These are phyloP conservation scores for Microcyclosporella mali DNA, from an alignment of 2,329 filamentous ascomycete species.

Conservation along the genomic window DNA sequence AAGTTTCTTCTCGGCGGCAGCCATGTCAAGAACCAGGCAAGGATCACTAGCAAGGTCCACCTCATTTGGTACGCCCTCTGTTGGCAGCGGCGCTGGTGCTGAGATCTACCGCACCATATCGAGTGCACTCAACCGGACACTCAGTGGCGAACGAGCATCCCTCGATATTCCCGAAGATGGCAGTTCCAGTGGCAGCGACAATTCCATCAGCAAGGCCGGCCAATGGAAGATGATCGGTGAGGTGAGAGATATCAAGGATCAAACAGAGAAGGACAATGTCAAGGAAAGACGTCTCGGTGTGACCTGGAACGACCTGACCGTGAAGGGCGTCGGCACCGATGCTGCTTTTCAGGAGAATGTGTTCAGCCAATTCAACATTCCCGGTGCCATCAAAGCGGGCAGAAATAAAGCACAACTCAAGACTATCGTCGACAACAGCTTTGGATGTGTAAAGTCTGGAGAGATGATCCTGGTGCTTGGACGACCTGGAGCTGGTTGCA, in stretches of 20 bases:
- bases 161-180: constrained; percentile 3
- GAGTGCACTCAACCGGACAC: constrained; percentile 11
- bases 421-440: constrained; percentile 55
- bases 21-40: background rate
- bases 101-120: constrained; percentile 18
- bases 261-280: constrained; percentile 42
- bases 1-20: background rate
- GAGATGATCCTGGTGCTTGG: constrained; percentile 32
- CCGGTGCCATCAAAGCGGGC: constrained; percentile 37
- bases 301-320: constrained; percentile 59
- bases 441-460: constrained; percentile 64
- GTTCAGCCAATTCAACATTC: constrained; percentile 48
- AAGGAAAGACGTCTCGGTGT: constrained; percentile 53
- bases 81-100: constrained; percentile 15
- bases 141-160: constrained; percentile 9
- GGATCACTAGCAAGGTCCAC: background rate
- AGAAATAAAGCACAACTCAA: constrained; percentile 51
- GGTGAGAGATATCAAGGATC: constrained; percentile 40
- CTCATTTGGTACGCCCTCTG: constrained; percentile 9
- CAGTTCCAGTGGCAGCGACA: constrained; percentile 10
- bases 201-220: constrained; percentile 31
- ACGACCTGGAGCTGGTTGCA: constrained; percentile 45
- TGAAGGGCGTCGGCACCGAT: constrained; percentile 56
- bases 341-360: constrained; percentile 57
- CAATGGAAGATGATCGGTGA: constrained; percentile 48